Evolutionary conservation across 2,329 filamentous ascomycete genomes (phyloP), one percentile per base, ranked within the genome.

Genomic region (Seiridium cupressi): DNA sequence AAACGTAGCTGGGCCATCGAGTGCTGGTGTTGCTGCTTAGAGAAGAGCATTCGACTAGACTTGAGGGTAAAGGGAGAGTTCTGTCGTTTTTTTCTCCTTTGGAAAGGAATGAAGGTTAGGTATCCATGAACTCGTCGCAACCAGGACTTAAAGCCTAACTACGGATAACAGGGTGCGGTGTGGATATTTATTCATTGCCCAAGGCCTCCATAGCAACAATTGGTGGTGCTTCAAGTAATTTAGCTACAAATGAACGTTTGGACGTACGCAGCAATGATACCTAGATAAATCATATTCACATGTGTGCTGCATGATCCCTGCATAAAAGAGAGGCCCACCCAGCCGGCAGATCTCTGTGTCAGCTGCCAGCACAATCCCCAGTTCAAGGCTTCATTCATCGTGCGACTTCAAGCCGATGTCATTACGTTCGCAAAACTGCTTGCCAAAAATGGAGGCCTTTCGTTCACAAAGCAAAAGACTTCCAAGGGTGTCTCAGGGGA

Each of bases 401-500:
- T 53, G 49, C 49, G 49, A 53, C 7, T n/a, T 13, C 38, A n/a
- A 11, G 38, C 32, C n/a, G 34, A 38, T 36, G 18, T 1, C 18
- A 26, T 2, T 35, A 38, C 18, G 32, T 32, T 53, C 32, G 32
- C 32, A 5, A 32, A 18, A 35, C 34, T 13, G 9, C 34, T 18
- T 9, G 49, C 8, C 10, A 34, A 38, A 36, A 8, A 73, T 73
- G 71, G 67, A 71, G 58, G 62, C 51, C 8, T 35, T 70, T 55
- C 51, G 66, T 26, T 40, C 64, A 31, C 61, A 65, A 8, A 57
- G 65, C 6, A 64, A 66, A 47, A 64, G 64, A 38, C 51, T 72
- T 3, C 65, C 69, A 13, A 51, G 64, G 1, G 61, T 59, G 5
- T 63, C 42, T 9, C 49, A 36, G 38, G n/a, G 49, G 31, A 4